These are phyloP conservation scores for Penicillium sp. DNA, from an alignment of 2,329 filamentous ascomycete genomes.

Conservation along the genomic window DNA sequence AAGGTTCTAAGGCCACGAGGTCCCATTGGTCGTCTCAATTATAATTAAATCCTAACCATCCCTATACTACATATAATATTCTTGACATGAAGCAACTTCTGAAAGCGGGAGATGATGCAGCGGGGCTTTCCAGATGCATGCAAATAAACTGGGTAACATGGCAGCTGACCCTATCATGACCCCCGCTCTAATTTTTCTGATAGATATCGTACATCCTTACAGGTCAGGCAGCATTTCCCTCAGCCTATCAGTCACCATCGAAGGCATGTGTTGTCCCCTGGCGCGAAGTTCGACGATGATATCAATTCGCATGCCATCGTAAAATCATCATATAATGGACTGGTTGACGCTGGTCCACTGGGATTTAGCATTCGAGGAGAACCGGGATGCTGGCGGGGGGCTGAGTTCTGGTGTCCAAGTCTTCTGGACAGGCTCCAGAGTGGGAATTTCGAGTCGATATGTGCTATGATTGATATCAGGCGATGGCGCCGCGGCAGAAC, in stretches of 20 bases:
- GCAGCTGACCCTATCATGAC: not conserved
- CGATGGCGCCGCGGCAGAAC: conserved; percentile 26
- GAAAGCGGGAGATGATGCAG: not conserved
- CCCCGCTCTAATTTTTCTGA: not conserved
- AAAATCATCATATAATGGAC: not conserved
- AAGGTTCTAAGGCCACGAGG: not conserved
- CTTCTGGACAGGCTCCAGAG: conserved; percentile 13
- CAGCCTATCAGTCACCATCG: not conserved
- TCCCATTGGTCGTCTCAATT: not conserved
- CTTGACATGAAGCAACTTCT: not conserved
- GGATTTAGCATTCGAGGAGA: not conserved
- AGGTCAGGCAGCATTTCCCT: not conserved
- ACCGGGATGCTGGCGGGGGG: too few species aligned
- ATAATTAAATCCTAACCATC: not conserved
- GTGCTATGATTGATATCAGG: conserved; percentile 28
- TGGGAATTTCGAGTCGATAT: conserved; percentile 29
- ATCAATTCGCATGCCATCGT: not conserved
- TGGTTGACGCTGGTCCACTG: conserved; percentile 2
- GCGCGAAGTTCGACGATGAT: not conserved
- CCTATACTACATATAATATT: not conserved
- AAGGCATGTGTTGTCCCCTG: not conserved
- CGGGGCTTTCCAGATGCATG: not conserved
- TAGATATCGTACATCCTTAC: not conserved
- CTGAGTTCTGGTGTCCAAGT: conserved; percentile 6
- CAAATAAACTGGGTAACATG: not conserved